Conservation (phyloP, 768 basidiomycete species). For the Imleria badia region DNA sequence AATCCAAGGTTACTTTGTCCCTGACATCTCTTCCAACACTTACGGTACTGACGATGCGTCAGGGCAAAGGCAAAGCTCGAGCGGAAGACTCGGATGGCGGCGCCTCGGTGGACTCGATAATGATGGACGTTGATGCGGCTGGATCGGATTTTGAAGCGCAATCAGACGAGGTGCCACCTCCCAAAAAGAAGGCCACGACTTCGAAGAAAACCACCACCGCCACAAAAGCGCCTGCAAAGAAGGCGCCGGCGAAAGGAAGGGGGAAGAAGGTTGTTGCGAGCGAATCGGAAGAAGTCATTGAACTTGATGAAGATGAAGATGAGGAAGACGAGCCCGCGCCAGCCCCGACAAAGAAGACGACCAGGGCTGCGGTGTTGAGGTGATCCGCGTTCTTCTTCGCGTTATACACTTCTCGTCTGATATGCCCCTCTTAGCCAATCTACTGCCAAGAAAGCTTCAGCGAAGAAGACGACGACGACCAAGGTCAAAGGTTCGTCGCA, state of each 20-base stretch:
- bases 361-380: conserved; percentile 66
- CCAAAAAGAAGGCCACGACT: conserved; percentile 42
- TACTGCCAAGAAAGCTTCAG: conserved; percentile 51
- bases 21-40: background rate
- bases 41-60: background rate
- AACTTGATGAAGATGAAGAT: conserved; percentile 54
- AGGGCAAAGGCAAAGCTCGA: conserved; percentile 56
- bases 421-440: conserved; percentile 29
- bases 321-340: conserved; percentile 48
- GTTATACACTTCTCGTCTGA: conserved; percentile 32
- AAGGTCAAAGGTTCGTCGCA: conserved; percentile 32
- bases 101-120: conserved; percentile 65
- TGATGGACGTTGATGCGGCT: conserved; percentile 66
- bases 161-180: conserved; percentile 44
- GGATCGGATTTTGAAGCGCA: conserved; percentile 50
- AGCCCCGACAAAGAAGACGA: conserved; percentile 54
- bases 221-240: conserved; percentile 41
- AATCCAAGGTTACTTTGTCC: conserved; percentile 42
- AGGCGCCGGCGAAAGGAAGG: conserved; percentile 47
- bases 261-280: conserved; percentile 55
- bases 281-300: conserved; percentile 52
- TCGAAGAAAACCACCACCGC: conserved; percentile 27
- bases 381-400: conserved; percentile 29
- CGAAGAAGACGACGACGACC: conserved; percentile 43
- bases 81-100: conserved; percentile 52